Evolutionary conservation across 352 stramenopile genomes (phyloP), one percentile per base, ranked within the genome.

Genomic region (Pythium chondricola): DNA sequence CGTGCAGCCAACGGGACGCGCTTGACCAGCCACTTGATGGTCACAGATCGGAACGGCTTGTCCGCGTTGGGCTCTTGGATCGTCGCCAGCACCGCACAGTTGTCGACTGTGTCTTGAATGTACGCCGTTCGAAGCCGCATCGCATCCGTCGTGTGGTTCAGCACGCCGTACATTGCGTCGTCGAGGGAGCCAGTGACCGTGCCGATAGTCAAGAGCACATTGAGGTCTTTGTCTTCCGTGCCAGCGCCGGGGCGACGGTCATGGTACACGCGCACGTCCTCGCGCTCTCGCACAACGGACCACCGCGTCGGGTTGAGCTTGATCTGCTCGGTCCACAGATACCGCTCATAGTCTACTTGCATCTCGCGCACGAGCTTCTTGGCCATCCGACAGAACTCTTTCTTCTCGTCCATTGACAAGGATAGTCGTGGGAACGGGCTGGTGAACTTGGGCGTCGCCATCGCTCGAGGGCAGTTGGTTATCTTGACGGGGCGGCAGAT

Each of bases 121-220:
- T 85, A 84, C 9, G 63, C 58, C 18, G 65, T 82, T 29, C 81
- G 81, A n/a, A 85, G 44, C 2, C 69, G 69, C 71, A 84, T 84
- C 4, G 46, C 47, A 3, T 81, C 71, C 10, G 61, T 49, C 14
- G 69, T 73, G 8, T 65, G 48, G n/a, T 53, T 59, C 21, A 84
- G 35, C 16, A 70, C 56, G 22, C 77, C 77, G 52, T 80, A 85
- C 65, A 89, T 74, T 30, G 63, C 69, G 41, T 89, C 77, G 26
- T 85, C 55, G 0, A 89, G 44, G 26, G 64, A 67, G 16, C 77
- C 74, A 7, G 62, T 58, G 6, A 89, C 58, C 2, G 61, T 77
- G 18, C 77, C 77, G n/a, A 66, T 36, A 0, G 52, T 48, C 8
- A 63, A 21, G 3, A 67, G 52, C 30, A 61, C 25, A 25, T 58